phyloP scores from a whole-genome alignment of 2,329 filamentous ascomycete genomes.

The Epichloe glyceriae region DNA sequence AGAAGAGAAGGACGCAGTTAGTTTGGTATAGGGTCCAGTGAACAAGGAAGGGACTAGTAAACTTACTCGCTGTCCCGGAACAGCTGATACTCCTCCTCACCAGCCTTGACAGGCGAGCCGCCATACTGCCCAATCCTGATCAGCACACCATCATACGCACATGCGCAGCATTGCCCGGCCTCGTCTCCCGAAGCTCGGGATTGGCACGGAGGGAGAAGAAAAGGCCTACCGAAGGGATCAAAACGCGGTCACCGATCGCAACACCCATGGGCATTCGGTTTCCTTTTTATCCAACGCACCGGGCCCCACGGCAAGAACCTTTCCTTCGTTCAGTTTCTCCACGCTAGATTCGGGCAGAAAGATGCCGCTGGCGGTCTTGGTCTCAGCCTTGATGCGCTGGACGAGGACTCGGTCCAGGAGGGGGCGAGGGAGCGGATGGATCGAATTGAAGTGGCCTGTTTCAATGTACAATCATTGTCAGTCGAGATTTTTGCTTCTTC shows the following conservation, averaged over 20 bases:
- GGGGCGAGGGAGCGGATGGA: conserved; percentile 91
- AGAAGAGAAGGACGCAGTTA: neutral
- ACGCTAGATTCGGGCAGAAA: conserved; percentile 94
- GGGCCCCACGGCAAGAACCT: conserved; percentile 88
- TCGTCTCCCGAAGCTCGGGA: no score
- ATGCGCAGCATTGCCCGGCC: no score
- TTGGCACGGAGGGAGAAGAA: no score
- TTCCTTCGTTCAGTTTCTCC: conserved; percentile 97
- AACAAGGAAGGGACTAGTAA: neutral
- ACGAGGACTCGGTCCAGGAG: conserved; percentile 97
- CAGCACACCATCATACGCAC: neutral
- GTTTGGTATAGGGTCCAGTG: neutral
- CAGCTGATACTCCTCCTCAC: conserved; percentile 88
- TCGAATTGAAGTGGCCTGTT: conserved; percentile 63
- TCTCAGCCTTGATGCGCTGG: conserved; percentile 92
- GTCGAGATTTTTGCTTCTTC: neutral
- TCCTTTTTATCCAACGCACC: conserved; percentile 75
- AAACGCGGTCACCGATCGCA: conserved; percentile 70
- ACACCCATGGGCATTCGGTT: conserved; percentile 81
- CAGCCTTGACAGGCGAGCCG: conserved; percentile 90
- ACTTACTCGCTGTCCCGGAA: conserved; percentile 98
- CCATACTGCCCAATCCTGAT: conserved; percentile 50
- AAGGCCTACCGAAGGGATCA: conserved; percentile 77
- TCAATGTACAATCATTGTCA: no score
- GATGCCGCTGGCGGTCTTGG: conserved; percentile 93